Percentiles rank a stretch among this genome's conserved stretches.
Evolutionary conservation across 257 asterid species (phyloP).

Genomic region (Perilla frutescens): DNA sequence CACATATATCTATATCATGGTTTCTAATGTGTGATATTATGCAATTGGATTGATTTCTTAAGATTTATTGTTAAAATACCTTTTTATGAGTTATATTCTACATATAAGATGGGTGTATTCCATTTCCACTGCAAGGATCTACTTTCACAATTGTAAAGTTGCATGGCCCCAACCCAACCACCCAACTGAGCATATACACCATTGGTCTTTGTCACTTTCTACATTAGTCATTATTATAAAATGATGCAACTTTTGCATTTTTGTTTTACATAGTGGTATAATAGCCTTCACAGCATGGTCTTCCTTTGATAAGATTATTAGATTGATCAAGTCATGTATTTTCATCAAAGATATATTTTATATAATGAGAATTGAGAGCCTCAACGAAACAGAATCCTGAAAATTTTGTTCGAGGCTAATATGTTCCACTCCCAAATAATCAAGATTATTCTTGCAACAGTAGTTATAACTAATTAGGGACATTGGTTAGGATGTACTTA

Average conservation of each 20-base stretch:
- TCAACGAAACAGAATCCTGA: neutral
- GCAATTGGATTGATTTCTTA: conserved; percentile 1
- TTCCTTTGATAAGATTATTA: conserved; percentile 7
- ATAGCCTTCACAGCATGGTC: neutral
- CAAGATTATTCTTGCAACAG: neutral
- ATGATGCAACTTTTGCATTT: neutral
- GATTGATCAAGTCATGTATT: neutral
- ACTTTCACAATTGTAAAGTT: neutral
- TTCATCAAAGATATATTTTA: neutral
- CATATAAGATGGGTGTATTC: neutral
- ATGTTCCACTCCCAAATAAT: neutral
- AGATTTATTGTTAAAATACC: neutral
- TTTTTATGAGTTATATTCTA: neutral
- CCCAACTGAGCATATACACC: neutral
- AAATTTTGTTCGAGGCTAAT: neutral
- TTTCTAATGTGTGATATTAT: neutral
- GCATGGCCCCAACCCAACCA: neutral
- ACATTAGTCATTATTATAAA: neutral
- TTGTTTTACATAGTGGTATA: too few species aligned
- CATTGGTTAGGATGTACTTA: neutral
- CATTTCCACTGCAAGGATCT: neutral
- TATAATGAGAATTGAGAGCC: neutral
- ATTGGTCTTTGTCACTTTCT: neutral
- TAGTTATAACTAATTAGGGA: conserved; percentile 6
- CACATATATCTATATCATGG: neutral